A percentile compares a stretch with the other conserved stretches of the same genome.
These are phyloP conservation scores for Aureoboletus auriporus DNA, from an alignment of 768 basidiomycete species.

Conservation along the genomic window DNA sequence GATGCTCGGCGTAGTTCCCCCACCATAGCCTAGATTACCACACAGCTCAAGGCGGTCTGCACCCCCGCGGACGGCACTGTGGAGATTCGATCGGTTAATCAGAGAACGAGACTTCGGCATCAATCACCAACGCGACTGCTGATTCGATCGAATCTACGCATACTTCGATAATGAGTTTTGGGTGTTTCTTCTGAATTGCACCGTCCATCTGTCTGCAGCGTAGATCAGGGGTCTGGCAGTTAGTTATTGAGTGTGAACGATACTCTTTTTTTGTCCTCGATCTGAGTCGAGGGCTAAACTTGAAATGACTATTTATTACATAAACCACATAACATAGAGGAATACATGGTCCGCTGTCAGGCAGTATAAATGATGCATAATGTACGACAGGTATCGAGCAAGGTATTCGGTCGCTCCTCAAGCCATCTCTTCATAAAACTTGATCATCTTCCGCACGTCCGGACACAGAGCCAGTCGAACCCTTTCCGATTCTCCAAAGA, in stretches of 20 bases:
- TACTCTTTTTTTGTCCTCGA: too few relatives aligned
- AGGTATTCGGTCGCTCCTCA: constrained; percentile 6
- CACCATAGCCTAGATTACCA: constrained; percentile 43
- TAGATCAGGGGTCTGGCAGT: background rate
- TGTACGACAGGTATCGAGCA: background rate
- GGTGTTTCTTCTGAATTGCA: constrained; percentile 1
- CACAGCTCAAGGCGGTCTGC: constrained; percentile 79
- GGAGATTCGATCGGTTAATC: constrained; percentile 3
- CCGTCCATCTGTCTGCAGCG: constrained; percentile 4
- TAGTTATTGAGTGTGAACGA: background rate
- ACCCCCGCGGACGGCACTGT: constrained; percentile 66
- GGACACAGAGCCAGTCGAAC: constrained; percentile 68
- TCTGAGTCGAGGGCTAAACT: too few relatives aligned
- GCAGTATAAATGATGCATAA: background rate
- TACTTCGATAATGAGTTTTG: constrained; percentile 44
- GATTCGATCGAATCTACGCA: constrained; percentile 78
- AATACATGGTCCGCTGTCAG: background rate
- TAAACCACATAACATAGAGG: background rate
- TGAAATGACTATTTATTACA: too few relatives aligned
- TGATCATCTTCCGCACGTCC: constrained; percentile 51
- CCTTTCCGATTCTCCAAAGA: constrained; percentile 60
- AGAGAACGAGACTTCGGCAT: background rate
- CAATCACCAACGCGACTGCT: constrained; percentile 51
- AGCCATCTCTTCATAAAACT: constrained; percentile 51
- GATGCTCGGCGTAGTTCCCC: constrained; percentile 79